phyloP scores from a whole-genome alignment of 2,329 filamentous ascomycete species.

The Fusarium ramigenum region DNA sequence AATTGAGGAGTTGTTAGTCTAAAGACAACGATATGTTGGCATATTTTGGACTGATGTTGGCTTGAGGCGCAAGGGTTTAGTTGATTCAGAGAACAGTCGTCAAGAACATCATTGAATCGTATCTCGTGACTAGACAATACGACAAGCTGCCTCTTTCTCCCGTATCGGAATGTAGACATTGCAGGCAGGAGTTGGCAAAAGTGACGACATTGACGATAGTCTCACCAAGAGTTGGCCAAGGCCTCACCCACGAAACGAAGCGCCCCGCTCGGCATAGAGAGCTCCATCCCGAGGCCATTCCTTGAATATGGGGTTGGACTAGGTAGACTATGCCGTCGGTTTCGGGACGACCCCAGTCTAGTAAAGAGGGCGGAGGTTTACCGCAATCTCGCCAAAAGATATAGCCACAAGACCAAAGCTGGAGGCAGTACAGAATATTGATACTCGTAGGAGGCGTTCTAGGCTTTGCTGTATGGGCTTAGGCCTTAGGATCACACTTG shows the following conservation, averaged over 20 bases:
- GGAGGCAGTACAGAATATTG: neutral
- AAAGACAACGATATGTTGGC: neutral
- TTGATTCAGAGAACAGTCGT: neutral
- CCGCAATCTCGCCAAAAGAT: slow-evolving; percentile 11
- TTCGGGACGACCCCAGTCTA: slow-evolving; percentile 13
- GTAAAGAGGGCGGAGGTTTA: slow-evolving; percentile 14
- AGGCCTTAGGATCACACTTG: slow-evolving; percentile 1
- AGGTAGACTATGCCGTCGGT: slow-evolving; percentile 1
- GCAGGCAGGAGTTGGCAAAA: slow-evolving; percentile 7
- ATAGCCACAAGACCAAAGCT: slow-evolving; percentile 14
- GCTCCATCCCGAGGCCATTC: slow-evolving; percentile 23
- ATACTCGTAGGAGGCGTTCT: neutral
- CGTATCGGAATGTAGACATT: neutral
- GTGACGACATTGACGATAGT: slow-evolving; percentile 28
- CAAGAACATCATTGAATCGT: neutral
- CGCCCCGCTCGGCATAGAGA: slow-evolving; percentile 21
- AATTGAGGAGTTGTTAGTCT: neutral
- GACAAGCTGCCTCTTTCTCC: slow-evolving; percentile 8
- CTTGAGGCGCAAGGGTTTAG: neutral
- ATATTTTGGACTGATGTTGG: neutral
- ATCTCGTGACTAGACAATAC: neutral
- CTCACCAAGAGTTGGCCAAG: neutral
- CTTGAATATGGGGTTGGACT: slow-evolving; percentile 7
- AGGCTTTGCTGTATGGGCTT: slow-evolving; percentile 5
- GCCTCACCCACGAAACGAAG: neutral